Evolutionary conservation across 2,329 filamentous ascomycete species (phyloP), one percentile per base, ranked within the genome.

Genomic region (Cercospora sesami): DNA sequence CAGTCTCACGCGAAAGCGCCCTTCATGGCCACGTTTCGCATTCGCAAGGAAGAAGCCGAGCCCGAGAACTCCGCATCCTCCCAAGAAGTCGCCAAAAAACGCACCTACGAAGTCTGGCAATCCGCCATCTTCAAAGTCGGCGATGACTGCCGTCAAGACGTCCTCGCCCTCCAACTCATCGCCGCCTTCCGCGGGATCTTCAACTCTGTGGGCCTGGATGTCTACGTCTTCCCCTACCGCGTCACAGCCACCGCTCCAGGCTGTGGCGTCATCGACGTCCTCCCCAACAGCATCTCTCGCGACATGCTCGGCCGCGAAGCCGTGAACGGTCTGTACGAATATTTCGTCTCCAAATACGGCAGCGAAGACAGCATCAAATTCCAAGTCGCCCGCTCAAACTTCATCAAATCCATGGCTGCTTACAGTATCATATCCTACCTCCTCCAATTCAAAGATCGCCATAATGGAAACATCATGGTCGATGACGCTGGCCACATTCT

Each of bases 401-500:
- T 99, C 78, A 94, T 99, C 81, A 99, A 99, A 83, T 95, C 91
- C 78, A 98, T 99, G 95, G 95, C 96, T 0, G 96, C 95, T 12
- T 99, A 99, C 83, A 96, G 92, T 18, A 90, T 99, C 75, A 98
- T 99, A 72, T 96, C 93, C 0, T 99, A 96, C 82, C 85, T 99
- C 14, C 84, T 99, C 42, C 96, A 99, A 77, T 98, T 99, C 89
- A 99, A 99, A 81, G 95, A 99, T 79, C 90, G 95, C 3, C 95
- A 99, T 83, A 99, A 99, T 79, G 95, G 95, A 70, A 99, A 99
- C 83, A 99, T 99, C 83, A 99, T 99, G 96, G 90, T 99, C 71
- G 94, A 99, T 79, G 94, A 97, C 76, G 92, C 91, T 0, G 95
- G 96, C 4, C 95, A 99, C 81, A 97, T 99, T 76, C 87, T 99